phyloP scores from a whole-genome alignment of 2,329 filamentous ascomycete genomes.

The Pseudogymnoascus sp. region DNA sequence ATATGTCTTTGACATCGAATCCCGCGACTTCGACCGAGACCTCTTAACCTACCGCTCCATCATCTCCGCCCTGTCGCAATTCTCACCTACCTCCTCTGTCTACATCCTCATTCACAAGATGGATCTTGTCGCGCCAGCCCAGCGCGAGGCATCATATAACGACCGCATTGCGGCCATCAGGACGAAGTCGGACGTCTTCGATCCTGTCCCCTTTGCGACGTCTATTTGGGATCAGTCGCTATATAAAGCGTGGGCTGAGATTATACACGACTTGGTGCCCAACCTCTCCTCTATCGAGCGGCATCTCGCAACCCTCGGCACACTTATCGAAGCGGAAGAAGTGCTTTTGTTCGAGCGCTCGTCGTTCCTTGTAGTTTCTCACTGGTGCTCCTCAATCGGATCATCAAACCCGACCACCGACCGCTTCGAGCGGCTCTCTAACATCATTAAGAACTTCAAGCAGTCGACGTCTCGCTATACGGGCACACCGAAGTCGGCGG shows the following conservation, averaged over 20 bases:
- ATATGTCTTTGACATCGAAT: constrained; percentile 98
- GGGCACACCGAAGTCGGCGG: constrained; percentile 69
- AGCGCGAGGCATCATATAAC: constrained; percentile 75
- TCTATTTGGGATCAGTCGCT: constrained; percentile 98
- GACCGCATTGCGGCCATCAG: constrained; percentile 72
- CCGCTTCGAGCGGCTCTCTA: constrained; percentile 88
- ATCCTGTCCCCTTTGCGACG: constrained; percentile 82
- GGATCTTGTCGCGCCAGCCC: constrained; percentile 79
- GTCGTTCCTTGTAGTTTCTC: constrained; percentile 93
- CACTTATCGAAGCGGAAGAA: constrained; percentile 86
- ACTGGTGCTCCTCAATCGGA: constrained; percentile 70
- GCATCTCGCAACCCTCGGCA: constrained; percentile 73
- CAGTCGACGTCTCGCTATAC: constrained; percentile 71
- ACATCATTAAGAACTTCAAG: constrained; percentile 98
- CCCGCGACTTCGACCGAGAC: constrained; percentile 86
- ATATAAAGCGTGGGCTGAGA: constrained; percentile 97
- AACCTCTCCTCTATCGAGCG: constrained; percentile 83
- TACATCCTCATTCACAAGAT: constrained; percentile 99
- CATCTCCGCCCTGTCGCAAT: constrained; percentile 80
- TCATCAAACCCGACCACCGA: constrained; percentile 80
- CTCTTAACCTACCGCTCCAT: constrained; percentile 88
- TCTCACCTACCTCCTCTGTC: constrained; percentile 70
- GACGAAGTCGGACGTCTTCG: constrained; percentile 64
- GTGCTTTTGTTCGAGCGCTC: constrained; percentile 91
- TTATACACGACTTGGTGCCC: constrained; percentile 96